These are phyloP conservation scores for Globisporangium barbulae DNA, from an alignment of 352 stramenopile species.

Conservation along the genomic window DNA sequence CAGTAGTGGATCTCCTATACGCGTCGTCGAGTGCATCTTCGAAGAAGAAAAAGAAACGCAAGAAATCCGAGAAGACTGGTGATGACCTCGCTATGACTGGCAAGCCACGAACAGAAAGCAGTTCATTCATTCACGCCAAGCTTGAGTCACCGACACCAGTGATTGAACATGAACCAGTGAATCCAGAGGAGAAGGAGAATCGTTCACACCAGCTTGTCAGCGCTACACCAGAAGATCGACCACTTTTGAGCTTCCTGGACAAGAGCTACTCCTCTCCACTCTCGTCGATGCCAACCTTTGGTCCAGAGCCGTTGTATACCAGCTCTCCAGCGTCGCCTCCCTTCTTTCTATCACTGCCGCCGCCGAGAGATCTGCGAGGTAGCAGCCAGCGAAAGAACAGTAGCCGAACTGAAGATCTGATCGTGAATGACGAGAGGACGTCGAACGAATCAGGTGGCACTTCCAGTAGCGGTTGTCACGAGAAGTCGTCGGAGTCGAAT, in stretches of 20 bases:
- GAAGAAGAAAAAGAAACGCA: constrained; percentile 23
- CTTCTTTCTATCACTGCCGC: constrained; percentile 56
- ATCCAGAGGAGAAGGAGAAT: constrained; percentile 2
- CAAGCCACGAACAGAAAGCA: not conserved
- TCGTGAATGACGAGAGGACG: constrained; percentile 20
- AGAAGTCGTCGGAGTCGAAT: constrained; percentile 36
- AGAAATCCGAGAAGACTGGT: constrained; percentile 21
- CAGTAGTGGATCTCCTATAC: constrained; percentile 8
- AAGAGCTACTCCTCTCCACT: constrained; percentile 30
- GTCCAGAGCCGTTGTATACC: constrained; percentile 48
- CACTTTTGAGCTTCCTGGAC: constrained; percentile 37
- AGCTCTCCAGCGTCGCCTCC: constrained; percentile 20
- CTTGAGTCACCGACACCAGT: not conserved
- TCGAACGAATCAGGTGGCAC: constrained; percentile 10
- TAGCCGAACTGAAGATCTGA: constrained; percentile 19
- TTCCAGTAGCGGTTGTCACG: constrained; percentile 11
- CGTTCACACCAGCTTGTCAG: constrained; percentile 20
- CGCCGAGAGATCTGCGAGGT: constrained; percentile 19
- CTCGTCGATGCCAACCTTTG: constrained; percentile 33
- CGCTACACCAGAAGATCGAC: constrained; percentile 20
- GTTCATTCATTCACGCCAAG: not conserved
- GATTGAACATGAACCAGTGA: not conserved
- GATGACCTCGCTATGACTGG: not conserved
- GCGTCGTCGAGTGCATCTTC: not conserved
- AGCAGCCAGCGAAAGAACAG: constrained; percentile 5